These are phyloP conservation scores for Zygnema circumcarinatum DNA, from an alignment of 139 green algal species.

Conservation along the genomic window DNA sequence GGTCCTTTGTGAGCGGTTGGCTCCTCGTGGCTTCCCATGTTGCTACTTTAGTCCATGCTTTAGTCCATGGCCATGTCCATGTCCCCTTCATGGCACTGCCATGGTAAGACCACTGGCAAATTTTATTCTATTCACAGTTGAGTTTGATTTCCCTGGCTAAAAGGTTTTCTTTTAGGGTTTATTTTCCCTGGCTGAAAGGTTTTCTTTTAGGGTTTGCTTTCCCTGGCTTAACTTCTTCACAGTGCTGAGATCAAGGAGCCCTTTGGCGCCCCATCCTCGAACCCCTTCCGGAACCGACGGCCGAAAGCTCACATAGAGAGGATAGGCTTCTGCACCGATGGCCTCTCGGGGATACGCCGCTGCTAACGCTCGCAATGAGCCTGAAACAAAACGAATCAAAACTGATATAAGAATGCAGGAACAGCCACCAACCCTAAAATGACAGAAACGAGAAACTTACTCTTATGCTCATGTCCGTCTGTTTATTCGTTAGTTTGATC, in stretches of 20 bases:
- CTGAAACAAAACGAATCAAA: slow-evolving; percentile 32
- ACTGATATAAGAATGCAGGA: slow-evolving; percentile 8
- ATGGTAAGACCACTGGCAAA: no score
- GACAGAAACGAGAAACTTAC: background rate
- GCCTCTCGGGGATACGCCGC: background rate
- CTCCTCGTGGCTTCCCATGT: no score
- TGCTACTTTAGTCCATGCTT: no score
- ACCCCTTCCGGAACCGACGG: slow-evolving; percentile 6
- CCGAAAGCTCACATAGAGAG: slow-evolving; percentile 20
- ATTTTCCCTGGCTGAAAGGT: no score
- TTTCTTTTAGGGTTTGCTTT: no score
- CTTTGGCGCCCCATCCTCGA: slow-evolving; percentile 15
- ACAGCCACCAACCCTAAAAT: background rate
- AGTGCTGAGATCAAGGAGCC: slow-evolving; percentile 11
- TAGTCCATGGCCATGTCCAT: no score
- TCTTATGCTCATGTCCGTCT: background rate
- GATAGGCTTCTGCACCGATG: slow-evolving; percentile 13
- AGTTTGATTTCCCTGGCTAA: no score
- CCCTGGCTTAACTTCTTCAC: no score
- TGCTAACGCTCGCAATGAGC: background rate
- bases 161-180: no score
- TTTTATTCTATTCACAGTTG: no score
- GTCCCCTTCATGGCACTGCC: no score
- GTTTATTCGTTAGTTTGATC: background rate
- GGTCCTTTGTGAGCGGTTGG: no score